phyloP scores from a whole-genome alignment of 2,329 filamentous ascomycete species.

The Calcarisporium arbuscula region DNA sequence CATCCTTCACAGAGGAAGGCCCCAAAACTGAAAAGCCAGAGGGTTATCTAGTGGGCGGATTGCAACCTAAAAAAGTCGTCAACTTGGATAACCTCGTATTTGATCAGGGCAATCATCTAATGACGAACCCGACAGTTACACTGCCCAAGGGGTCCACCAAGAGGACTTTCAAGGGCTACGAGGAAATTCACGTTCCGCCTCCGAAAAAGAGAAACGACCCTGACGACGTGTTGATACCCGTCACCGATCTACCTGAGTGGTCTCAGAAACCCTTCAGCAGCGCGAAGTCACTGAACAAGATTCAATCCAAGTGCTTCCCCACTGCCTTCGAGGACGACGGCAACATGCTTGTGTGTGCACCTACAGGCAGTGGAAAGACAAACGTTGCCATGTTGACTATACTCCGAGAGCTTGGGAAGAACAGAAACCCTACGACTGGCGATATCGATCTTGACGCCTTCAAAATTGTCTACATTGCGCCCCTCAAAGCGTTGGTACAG shows the following conservation, averaged over 20 bases:
- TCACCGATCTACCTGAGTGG: conserved; percentile 89
- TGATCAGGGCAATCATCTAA: conserved; percentile 95
- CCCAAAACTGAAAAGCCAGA: conserved; percentile 53
- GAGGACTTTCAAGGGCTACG: conserved; percentile 93
- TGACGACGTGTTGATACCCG: conserved; percentile 73
- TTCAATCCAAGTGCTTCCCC: conserved; percentile 90
- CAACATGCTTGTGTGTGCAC: conserved; percentile 96
- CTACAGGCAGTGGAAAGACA: conserved; percentile 95
- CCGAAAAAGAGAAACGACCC: conserved; percentile 83
- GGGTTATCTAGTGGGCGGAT: conserved; percentile 67
- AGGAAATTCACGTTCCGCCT: conserved; percentile 93
- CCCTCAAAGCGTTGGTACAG: conserved; percentile 89
- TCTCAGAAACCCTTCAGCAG: conserved; percentile 78
- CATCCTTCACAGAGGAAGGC: conserved; percentile 45
- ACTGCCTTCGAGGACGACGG: conserved; percentile 89
- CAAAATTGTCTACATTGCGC: conserved; percentile 97
- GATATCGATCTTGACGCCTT: conserved; percentile 93
- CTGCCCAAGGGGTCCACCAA: conserved; percentile 93
- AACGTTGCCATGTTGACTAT: conserved; percentile 98
- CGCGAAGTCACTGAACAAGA: conserved; percentile 83
- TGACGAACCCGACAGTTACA: conserved; percentile 97
- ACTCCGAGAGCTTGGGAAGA: conserved; percentile 91
- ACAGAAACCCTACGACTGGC: conserved; percentile 82
- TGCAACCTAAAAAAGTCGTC: conserved; percentile 81
- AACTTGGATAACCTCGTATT: conserved; percentile 96